Percentiles rank a stretch among this genome's conserved stretches.
Evolutionary conservation across 2,329 filamentous ascomycete species (phyloP).

Genomic region (Fusarium musae): DNA sequence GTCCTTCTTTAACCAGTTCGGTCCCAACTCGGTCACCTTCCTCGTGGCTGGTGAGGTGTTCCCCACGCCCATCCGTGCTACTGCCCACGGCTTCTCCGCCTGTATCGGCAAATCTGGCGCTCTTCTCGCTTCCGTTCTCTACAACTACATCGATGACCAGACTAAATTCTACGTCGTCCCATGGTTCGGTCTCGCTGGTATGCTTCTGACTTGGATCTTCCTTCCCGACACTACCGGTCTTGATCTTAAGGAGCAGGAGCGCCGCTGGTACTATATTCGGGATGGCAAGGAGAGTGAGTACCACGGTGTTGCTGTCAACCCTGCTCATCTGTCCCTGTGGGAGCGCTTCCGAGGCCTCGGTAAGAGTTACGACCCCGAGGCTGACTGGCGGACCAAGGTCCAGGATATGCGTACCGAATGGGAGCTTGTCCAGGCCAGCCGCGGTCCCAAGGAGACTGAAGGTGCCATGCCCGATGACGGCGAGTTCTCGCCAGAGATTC

Average conservation of each 20-base stretch:
- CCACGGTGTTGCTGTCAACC: slow-evolving; percentile 92
- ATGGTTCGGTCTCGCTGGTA: slow-evolving; percentile 92
- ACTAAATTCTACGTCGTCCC: slow-evolving; percentile 92
- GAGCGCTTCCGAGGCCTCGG: slow-evolving; percentile 82
- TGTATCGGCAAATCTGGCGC: slow-evolving; percentile 90
- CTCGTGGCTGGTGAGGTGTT: slow-evolving; percentile 96
- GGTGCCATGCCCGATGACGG: slow-evolving; percentile 57
- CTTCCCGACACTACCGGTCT: slow-evolving; percentile 97
- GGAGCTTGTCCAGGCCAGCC: slow-evolving; percentile 61
- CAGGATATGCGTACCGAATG: slow-evolving; percentile 79
- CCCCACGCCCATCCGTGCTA: slow-evolving; percentile 91
- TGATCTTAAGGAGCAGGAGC: slow-evolving; percentile 96
- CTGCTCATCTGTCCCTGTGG: slow-evolving; percentile 87
- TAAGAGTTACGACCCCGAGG: slow-evolving; percentile 84
- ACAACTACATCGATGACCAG: slow-evolving; percentile 91
- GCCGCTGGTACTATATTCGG: slow-evolving; percentile 89
- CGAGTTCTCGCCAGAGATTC: slow-evolving; percentile 64
- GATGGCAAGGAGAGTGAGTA: slow-evolving; percentile 82
- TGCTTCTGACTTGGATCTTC: slow-evolving; percentile 84
- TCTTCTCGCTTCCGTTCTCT: slow-evolving; percentile 85
- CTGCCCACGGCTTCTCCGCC: slow-evolving; percentile 94
- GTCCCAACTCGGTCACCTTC: slow-evolving; percentile 96
- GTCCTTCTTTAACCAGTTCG: slow-evolving; percentile 99
- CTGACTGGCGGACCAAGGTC: slow-evolving; percentile 86
- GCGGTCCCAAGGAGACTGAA: slow-evolving; percentile 61